phyloP scores from a whole-genome alignment of 345 rosid genomes.

The Populus deltoides region DNA sequence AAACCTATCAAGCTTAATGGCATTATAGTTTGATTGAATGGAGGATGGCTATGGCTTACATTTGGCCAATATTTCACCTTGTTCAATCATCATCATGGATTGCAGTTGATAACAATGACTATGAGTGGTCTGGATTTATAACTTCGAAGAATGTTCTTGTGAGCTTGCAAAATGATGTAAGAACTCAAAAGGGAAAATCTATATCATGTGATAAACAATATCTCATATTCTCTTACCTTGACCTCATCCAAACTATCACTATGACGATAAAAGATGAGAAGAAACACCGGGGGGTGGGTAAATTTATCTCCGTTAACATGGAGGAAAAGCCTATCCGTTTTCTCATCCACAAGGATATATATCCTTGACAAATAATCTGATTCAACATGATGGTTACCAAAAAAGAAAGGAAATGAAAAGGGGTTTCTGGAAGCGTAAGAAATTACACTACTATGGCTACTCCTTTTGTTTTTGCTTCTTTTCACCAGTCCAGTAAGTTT shows the following conservation, averaged over 20 bases:
- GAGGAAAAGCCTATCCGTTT: background rate
- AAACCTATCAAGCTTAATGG: no score
- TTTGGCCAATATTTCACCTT: no score
- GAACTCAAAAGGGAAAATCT: background rate
- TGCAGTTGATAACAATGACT: no score
- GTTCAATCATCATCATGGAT: no score
- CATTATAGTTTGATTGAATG: no score
- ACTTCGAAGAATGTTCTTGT: background rate
- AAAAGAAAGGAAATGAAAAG: background rate
- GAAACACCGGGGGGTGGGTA: background rate
- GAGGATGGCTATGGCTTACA: no score
- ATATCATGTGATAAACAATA: background rate
- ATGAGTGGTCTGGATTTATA: no score
- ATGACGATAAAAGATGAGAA: background rate
- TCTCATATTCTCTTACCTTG: no score
- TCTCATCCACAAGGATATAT: background rate
- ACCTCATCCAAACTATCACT: background rate
- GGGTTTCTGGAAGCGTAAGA: background rate
- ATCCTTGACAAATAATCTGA: slow-evolving; percentile 2
- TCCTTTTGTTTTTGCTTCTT: slow-evolving; percentile 29
- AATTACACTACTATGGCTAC: background rate
- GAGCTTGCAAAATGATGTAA: background rate
- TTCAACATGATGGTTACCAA: background rate
- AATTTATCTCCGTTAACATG: background rate
- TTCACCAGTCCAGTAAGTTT: slow-evolving; percentile 87